A percentile compares a stretch with the other conserved stretches of the same genome.
Conservation (phyloP, 2,329 filamentous ascomycete genomes). For the Penicillium nordicum region DNA sequence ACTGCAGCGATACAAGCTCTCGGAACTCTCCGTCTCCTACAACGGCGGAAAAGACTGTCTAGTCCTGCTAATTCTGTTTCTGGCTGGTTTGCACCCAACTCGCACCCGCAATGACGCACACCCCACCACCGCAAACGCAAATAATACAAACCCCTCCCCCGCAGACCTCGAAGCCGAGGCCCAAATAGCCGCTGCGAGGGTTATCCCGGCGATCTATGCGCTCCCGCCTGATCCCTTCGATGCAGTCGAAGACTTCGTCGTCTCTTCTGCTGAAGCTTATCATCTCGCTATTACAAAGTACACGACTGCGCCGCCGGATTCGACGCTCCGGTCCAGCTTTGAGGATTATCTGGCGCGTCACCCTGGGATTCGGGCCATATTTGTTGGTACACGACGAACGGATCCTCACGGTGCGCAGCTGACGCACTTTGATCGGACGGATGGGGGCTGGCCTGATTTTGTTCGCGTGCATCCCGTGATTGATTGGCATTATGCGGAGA, state of each 20-base stretch:
- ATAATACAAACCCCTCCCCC: constrained; percentile 38
- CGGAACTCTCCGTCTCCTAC: constrained; percentile 84
- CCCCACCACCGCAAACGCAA: constrained; percentile 32
- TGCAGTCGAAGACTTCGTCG: constrained; percentile 82
- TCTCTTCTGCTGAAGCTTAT: constrained; percentile 62
- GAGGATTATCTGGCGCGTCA: constrained; percentile 62
- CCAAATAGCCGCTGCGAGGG: constrained; percentile 12
- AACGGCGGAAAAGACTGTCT: constrained; percentile 98
- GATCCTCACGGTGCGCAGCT: constrained; percentile 83
- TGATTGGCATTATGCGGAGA: constrained; percentile 94
- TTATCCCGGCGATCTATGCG: constrained; percentile 85
- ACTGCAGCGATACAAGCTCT: constrained; percentile 69
- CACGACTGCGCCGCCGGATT: constrained; percentile 53
- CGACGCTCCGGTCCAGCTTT: constrained; percentile 73
- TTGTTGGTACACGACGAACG: constrained; percentile 83
- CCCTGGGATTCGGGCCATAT: constrained; percentile 66
- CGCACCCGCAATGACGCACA: constrained; percentile 22
- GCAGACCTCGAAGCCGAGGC: constrained; percentile 2
- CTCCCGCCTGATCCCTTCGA: constrained; percentile 78
- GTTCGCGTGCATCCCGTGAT: constrained; percentile 94
- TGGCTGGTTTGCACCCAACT: constrained; percentile 56
- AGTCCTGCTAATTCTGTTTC: constrained; percentile 81
- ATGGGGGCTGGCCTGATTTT: constrained; percentile 84
- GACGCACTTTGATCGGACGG: constrained; percentile 81
- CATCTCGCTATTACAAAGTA: constrained; percentile 73